These are phyloP conservation scores for Trichoderma breve DNA, from an alignment of 2,329 filamentous ascomycete genomes.

Conservation along the genomic window DNA sequence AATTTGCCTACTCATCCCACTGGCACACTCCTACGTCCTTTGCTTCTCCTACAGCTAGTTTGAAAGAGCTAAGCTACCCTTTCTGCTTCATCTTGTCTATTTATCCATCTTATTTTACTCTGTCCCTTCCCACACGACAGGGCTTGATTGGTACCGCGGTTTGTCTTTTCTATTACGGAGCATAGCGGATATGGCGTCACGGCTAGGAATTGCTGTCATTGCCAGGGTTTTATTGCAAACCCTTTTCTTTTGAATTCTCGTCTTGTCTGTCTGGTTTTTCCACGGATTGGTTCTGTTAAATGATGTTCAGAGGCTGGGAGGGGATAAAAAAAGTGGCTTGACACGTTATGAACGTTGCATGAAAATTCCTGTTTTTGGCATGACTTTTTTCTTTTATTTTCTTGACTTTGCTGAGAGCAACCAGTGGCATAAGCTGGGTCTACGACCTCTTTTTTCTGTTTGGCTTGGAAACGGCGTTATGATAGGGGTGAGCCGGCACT, in stretches of 20 bases:
- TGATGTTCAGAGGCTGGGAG: conserved; percentile 5
- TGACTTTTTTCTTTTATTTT: background rate
- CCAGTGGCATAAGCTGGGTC: background rate
- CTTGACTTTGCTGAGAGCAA: conserved; percentile 6
- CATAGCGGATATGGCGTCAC: conserved; percentile 43
- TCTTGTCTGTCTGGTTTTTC: conserved; percentile 1
- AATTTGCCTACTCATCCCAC: background rate
- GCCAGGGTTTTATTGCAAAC: conserved; percentile 16
- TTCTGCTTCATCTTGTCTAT: conserved; percentile 26
- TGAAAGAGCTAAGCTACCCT: background rate
- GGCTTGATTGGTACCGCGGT: conserved; percentile 22
- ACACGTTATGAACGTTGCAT: conserved; percentile 15
- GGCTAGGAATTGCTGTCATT: conserved; percentile 29
- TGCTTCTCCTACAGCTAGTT: conserved; percentile 16
- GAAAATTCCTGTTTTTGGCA: conserved; percentile 6
- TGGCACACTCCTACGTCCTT: conserved; percentile 1
- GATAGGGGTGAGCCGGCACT: background rate
- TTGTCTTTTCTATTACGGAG: conserved; percentile 28
- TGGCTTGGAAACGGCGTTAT: conserved; percentile 18
- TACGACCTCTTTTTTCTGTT: background rate
- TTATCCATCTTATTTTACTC: conserved; percentile 21
- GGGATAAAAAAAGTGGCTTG: conserved; percentile 14
- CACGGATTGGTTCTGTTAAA: background rate
- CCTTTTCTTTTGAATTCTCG: conserved; percentile 1
- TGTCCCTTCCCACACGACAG: conserved; percentile 19